Base-by-base conservation (phyloP, 768 basidiomycete genomes). In the Ramaria rubella region DNA sequence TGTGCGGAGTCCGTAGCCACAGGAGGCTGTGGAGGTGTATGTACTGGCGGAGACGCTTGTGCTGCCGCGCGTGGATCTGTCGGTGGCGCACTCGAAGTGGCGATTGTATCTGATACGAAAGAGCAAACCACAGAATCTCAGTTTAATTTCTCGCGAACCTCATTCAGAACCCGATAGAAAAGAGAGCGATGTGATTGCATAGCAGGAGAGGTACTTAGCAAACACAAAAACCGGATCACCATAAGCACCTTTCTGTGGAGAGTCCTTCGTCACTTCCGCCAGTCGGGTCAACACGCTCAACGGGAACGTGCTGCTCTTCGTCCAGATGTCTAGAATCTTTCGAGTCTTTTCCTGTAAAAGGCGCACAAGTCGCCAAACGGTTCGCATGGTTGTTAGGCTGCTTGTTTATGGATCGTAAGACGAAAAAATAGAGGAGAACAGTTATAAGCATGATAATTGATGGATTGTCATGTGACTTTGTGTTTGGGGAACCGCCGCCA, bases 261-360 rank as follows among this genome's bases (percentile, higher is more conserved):
- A 75, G 67, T 77, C 81, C 72, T 79, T 81, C 71, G 90, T 70
- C 69, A 86, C 73, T 69, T 83, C 80, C 71, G 77, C 75, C 69
- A 96, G 77, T 63, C 83, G 85, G 60, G 83, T 75, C 66, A 94
- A 74, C 68, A 89, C 82, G 63, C 78, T 68, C 65, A 83, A 68
- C 57, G 93, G 86, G 74, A 99, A 99, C 49, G 95, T 95, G 71
- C 78, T 82, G 58, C 84, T 82, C 71, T 94, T 95, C 65, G 79
- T 80, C 95, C 95, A 99, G 66, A 99, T 97, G 74, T 97, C 96
- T 72, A 95, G 82, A 66, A 99, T 85, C 73, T 98, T 98, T 78
- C 87, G 87, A 45, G 90, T 81, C 75, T 99, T 99, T 77, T 96
- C 95, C 94, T 97, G 77, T 72, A 68, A 59, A 49, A 46, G 40